Evolutionary conservation across 192 early-diverging fungal species (phyloP), one percentile per base, ranked within the genome.

Genomic region (Chytriomyces confervae): DNA sequence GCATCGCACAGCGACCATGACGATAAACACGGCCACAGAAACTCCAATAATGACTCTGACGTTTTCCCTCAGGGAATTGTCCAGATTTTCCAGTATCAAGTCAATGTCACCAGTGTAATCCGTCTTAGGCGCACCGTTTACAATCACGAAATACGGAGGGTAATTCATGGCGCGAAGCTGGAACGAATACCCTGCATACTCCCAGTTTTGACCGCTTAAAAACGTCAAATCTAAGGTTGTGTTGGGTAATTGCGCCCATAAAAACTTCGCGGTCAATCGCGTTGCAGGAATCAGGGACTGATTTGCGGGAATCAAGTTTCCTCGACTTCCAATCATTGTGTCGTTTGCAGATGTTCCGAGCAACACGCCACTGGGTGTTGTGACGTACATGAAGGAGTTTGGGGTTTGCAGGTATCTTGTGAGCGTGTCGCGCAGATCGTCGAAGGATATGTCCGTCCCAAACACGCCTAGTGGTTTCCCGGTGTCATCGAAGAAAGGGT

Each of bases 101-200:
- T 69, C 68, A 46, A 69, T 69, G 24, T 69, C 68, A 4, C 68
- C 68, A 5, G 60, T 61, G 60, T 69, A 69, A 43, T 69, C 68
- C 11, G 44, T 69, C 53, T 46, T 69, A 0, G 68, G 68, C 24
- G 24, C 36, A 4, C 36, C 36, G 4, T 36, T 36, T 36, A 36
- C 36, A 36, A 36, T 36, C 36, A 36, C 36, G 36, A 36, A 36
- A 36, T 36, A 36, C 4, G 36, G 36, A 36, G 36, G 36, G 36
- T 36, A 36, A 36, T 36, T 36, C 36, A 36, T 36, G 36, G 36
- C 36, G 36, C 36, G 3, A 36, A 36, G 36, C 36, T 36, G 36
- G 36, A 36, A 36, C 36, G 36, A 36, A 36, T 36, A 36, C 4
- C 36, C 36, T 36, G 1, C 36, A 36, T 36, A 36, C 36, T 36